Evolutionary conservation across 2,329 filamentous ascomycete species (phyloP).

Genomic region (Zasmidium citrigriseum): DNA sequence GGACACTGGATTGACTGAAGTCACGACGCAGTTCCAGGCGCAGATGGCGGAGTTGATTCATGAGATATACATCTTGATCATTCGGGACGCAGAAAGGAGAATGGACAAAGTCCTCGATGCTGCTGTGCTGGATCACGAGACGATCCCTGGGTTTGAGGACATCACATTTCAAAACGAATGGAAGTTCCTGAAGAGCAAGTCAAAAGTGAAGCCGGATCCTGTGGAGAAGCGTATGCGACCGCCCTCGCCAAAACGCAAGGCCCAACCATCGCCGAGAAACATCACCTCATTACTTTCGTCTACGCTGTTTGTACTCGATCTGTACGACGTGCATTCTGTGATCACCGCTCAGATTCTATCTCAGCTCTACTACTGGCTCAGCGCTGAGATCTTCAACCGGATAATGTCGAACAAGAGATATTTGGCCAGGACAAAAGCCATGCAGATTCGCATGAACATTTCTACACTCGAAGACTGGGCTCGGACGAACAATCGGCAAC

Average conservation of each 20-base stretch:
- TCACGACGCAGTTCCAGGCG: constrained; percentile 85
- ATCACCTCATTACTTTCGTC: constrained; percentile 94
- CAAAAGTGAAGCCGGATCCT: constrained; percentile 84
- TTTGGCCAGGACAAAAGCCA: constrained; percentile 92
- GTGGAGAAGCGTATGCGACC: constrained; percentile 88
- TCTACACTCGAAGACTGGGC: constrained; percentile 97
- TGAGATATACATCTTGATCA: constrained; percentile 97
- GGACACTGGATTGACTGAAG: constrained; percentile 75
- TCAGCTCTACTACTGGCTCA: constrained; percentile 93
- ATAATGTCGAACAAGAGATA: constrained; percentile 97
- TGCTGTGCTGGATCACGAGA: constrained; percentile 96
- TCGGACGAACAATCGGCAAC: constrained; percentile 84
- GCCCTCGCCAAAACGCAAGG: constrained; percentile 87
- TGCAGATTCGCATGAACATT: constrained; percentile 99
- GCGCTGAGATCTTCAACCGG: constrained; percentile 93
- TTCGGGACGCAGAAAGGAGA: constrained; percentile 89
- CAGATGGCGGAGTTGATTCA: constrained; percentile 94
- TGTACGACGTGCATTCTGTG: constrained; percentile 99
- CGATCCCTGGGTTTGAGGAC: constrained; percentile 94
- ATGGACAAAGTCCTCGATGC: constrained; percentile 94
- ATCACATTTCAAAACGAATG: constrained; percentile 97
- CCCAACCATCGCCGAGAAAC: constrained; percentile 89
- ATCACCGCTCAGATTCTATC: constrained; percentile 90
- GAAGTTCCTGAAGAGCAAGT: constrained; percentile 93
- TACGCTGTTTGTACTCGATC: constrained; percentile 91